phyloP scores from a whole-genome alignment of 805 yeast species.

The Saccharomyces jurei region DNA sequence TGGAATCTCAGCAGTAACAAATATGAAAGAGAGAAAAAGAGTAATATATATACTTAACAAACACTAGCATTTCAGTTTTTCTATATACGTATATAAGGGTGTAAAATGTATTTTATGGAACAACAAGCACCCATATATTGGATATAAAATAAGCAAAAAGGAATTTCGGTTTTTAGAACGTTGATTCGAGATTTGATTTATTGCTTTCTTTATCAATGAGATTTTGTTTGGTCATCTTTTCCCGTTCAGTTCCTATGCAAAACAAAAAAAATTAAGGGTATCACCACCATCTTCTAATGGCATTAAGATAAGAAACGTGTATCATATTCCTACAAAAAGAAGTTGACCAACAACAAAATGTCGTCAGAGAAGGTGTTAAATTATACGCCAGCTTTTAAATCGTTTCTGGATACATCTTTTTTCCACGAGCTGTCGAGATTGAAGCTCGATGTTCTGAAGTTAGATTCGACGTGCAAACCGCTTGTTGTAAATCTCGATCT shows the following conservation, averaged over 20 bases:
- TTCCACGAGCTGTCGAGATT: slow-evolving; percentile 65
- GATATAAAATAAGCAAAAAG: background rate
- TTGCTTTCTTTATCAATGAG: background rate
- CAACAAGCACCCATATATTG: background rate
- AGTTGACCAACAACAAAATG: background rate
- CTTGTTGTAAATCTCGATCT: slow-evolving; percentile 25
- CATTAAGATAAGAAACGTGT: background rate
- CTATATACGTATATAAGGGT: background rate
- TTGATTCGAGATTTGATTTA: background rate
- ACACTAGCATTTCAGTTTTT: background rate
- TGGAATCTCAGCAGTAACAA: background rate
- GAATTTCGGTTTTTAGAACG: background rate
- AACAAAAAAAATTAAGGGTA: background rate
- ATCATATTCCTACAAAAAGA: background rate
- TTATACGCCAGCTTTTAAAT: slow-evolving; percentile 41
- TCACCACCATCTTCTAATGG: background rate
- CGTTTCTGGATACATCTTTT: slow-evolving; percentile 82
- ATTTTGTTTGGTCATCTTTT: background rate
- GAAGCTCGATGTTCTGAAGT: slow-evolving; percentile 66
- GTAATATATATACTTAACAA: background rate
- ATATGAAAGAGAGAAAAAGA: background rate
- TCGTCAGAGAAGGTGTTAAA: slow-evolving; percentile 6
- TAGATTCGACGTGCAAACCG: slow-evolving; percentile 31
- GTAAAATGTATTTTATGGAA: background rate
- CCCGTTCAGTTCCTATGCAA: background rate